Base-by-base conservation (phyloP, 1,139 yeast species). In the Suhomyces yuchorum region DNA sequence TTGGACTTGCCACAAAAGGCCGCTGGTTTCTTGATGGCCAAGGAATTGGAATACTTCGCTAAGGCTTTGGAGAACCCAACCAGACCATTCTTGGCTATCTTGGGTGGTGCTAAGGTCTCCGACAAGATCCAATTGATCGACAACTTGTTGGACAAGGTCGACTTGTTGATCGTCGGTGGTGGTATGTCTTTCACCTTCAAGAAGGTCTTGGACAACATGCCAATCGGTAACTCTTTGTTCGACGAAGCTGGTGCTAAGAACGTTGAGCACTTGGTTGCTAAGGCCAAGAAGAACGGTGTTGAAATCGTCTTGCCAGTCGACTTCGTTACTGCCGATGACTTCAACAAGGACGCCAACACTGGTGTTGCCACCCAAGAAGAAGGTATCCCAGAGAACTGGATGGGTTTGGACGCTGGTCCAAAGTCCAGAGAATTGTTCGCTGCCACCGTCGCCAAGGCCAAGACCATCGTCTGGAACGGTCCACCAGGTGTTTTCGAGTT, bases 401-500 rank as follows among this genome's bases (percentile, higher is more conserved):
- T 87, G 85, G 98, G 98, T 67, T 84, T 92, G 66, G 98, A 92
- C 73, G 83, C 85, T 64, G 98, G 98, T 75, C 91, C 90, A 74
- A 83, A 88, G 78, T 81, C 96, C 52, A 78, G 81, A 62, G 79
- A 83, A 73, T 80, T 86, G 62, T 92, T 87, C 69, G 80, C 84
- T 58, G 82, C 75, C 53, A 85, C 96, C 55, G 89, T 92, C 59
- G 86, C 87, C 58, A 80, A 85, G 76, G 95, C 98, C 61, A 90
- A 91, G 84, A 93, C 98, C 65, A 92, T 92, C 66, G 92, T 92
- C 66, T 92, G 98, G 98, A 92, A 92, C 79, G 98, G 98, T 70
- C 98, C 98, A 56, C 97, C 98, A 73, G 98, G 98, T 81, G 98
- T 92, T 63, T 92, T 92, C 69, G 98, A 92, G 79, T 91, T 92